A percentile compares a stretch with the other conserved stretches of the same genome.
Conservation (phyloP, 2,329 filamentous ascomycete genomes). For the Rachicladosporium sp. region DNA sequence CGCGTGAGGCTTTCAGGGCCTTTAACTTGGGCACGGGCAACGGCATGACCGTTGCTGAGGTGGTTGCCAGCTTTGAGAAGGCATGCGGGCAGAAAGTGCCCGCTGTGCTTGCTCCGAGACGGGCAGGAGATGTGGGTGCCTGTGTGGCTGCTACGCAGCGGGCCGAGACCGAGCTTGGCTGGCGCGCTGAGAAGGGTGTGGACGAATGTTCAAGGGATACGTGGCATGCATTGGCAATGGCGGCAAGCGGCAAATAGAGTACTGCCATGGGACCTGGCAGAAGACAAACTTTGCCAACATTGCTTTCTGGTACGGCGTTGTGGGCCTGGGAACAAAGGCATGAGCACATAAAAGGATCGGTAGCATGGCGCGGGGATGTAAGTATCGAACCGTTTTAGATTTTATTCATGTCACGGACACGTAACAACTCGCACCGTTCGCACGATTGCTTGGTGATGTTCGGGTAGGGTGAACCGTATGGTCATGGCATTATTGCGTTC, state of each 20-base stretch:
- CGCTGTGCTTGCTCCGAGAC: conserved; percentile 24
- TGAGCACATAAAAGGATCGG: too few species aligned
- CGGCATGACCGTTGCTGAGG: conserved; percentile 33
- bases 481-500: too few species aligned
- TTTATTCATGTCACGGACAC: too few species aligned
- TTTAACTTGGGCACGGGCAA: conserved; percentile 33
- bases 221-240: conserved; percentile 21
- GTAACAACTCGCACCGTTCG: too few species aligned
- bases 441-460: too few species aligned
- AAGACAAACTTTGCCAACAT: too few species aligned
- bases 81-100: conserved; percentile 26
- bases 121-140: conserved; percentile 30
- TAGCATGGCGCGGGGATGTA: too few species aligned
- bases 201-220: conserved; percentile 26
- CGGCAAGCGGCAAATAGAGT: conserved; percentile 1
- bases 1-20: conserved; percentile 22
- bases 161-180: conserved; percentile 27
- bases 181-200: conserved; percentile 26
- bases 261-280: too few species aligned
- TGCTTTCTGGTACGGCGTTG: too few species aligned
- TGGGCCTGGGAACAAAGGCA: too few species aligned
- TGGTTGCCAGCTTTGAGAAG: conserved; percentile 27
- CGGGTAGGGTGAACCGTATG: too few species aligned
- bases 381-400: too few species aligned
- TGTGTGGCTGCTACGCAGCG: conserved; percentile 28